Percentiles rank a stretch among this genome's conserved stretches.
These are phyloP conservation scores for Pontederia paniculata DNA, from an alignment of 176 grass and related monocot genomes.

Conservation along the genomic window DNA sequence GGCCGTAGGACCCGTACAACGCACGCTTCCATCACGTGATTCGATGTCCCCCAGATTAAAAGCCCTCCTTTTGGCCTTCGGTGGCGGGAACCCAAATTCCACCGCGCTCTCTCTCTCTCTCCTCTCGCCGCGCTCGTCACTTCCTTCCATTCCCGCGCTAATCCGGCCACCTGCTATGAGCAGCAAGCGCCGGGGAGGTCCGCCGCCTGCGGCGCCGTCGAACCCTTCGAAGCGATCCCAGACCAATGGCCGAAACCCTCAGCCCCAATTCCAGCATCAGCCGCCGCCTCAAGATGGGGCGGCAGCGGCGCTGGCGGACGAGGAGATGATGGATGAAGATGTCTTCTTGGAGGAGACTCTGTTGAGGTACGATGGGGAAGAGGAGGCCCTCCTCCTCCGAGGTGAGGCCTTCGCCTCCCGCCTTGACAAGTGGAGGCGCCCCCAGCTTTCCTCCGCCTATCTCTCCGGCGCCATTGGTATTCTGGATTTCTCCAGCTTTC, in stretches of 20 bases:
- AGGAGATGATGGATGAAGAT: conserved; percentile 98
- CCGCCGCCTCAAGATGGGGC: conserved; percentile 16
- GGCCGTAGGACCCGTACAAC: no score
- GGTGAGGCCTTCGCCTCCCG: conserved; percentile 61
- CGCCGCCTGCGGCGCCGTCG: conserved; percentile 14
- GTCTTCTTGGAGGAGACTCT: conserved; percentile 70
- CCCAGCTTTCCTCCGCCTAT: conserved; percentile 38
- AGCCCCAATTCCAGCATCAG: background rate
- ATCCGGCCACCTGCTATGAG: conserved; percentile 1
- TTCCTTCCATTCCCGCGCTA: background rate
- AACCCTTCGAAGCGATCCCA: conserved; percentile 50
- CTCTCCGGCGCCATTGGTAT: conserved; percentile 41
- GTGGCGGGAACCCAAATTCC: conserved; percentile 18
- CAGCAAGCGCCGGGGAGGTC: conserved; percentile 46
- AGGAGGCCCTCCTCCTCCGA: conserved; percentile 55
- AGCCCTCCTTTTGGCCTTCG: background rate
- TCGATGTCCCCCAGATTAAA: conserved; percentile 25
- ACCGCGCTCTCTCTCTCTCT: background rate
- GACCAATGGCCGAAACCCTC: conserved; percentile 11
- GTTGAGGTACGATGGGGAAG: conserved; percentile 54
- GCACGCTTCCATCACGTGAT: conserved; percentile 4
- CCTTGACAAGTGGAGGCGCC: conserved; percentile 74
- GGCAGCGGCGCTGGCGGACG: conserved; percentile 24
- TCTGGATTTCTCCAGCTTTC: background rate
- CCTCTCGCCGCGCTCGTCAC: background rate